phyloP scores from a whole-genome alignment of 805 yeast genomes.

The Helenozyma rhizophorensis region DNA sequence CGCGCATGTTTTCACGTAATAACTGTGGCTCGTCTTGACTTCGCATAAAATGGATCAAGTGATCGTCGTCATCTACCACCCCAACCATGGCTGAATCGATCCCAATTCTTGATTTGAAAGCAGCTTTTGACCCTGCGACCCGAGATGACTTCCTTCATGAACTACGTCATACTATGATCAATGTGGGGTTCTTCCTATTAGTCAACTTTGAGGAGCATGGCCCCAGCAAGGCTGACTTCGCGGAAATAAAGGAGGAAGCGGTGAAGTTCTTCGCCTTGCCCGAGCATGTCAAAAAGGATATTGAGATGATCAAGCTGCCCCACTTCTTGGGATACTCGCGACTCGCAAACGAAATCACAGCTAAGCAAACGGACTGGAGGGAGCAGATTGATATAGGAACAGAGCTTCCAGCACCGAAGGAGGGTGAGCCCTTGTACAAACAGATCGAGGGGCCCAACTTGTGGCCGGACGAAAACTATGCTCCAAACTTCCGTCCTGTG shows the following conservation, averaged over 20 bases:
- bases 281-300: slow-evolving; percentile 37
- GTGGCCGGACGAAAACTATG: slow-evolving; percentile 42
- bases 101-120: slow-evolving; percentile 43
- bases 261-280: slow-evolving; percentile 45
- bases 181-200: slow-evolving; percentile 53
- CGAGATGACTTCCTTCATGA: slow-evolving; percentile 39
- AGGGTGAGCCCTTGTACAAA: slow-evolving; percentile 38
- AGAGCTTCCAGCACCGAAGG: slow-evolving; percentile 40
- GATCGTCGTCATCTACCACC: no score
- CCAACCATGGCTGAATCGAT: no score
- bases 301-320: slow-evolving; percentile 53
- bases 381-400: slow-evolving; percentile 63
- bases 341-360: slow-evolving; percentile 56
- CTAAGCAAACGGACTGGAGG: slow-evolving; percentile 50
- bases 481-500: slow-evolving; percentile 42
- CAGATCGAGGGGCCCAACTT: slow-evolving; percentile 55
- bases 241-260: slow-evolving; percentile 35
- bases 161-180: slow-evolving; percentile 44
- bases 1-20: no score
- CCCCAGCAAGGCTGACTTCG: slow-evolving; percentile 37
- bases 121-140: slow-evolving; percentile 39
- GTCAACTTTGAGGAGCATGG: slow-evolving; percentile 35
- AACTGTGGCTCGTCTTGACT: no score
- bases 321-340: slow-evolving; percentile 57
- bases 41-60: no score